These are phyloP conservation scores for Hypoxylon sp. DNA, from an alignment of 2,329 filamentous ascomycete genomes.

Conservation along the genomic window DNA sequence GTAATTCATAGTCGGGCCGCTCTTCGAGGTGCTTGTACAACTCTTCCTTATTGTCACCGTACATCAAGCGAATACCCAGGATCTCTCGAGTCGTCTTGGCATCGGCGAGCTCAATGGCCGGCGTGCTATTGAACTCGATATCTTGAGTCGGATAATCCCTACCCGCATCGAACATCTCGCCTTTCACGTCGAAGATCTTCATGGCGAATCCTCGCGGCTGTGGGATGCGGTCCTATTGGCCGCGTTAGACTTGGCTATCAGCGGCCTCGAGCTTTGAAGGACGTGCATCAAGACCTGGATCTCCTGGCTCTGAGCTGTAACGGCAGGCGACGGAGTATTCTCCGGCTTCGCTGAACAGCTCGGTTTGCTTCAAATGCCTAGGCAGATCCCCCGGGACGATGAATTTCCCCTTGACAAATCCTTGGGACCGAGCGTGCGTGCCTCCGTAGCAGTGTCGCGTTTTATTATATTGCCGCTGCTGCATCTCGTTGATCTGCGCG, in stretches of 20 bases:
- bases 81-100: constrained; percentile 55
- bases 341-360: constrained; percentile 45
- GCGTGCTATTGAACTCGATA: constrained; percentile 59
- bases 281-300: constrained; percentile 47
- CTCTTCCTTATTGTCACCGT: constrained; percentile 48
- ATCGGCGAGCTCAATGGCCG: constrained; percentile 52
- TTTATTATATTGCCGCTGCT: constrained; percentile 20
- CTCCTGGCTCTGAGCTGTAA: constrained; percentile 21
- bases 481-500: constrained; percentile 22
- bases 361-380: constrained; percentile 52
- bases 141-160: constrained; percentile 47
- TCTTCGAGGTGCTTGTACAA: constrained; percentile 53
- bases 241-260: neutral
- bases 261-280: neutral
- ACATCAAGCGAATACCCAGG: constrained; percentile 50
- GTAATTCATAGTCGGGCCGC: constrained; percentile 37
- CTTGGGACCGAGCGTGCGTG: constrained; percentile 57
- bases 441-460: constrained; percentile 36
- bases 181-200: constrained; percentile 58
- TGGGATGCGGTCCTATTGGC: constrained; percentile 47
- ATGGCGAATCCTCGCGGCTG: constrained; percentile 57
- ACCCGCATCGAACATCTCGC: constrained; percentile 51
- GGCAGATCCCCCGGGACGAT: constrained; percentile 52
- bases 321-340: constrained; percentile 17
- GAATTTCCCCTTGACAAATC: constrained; percentile 57